Base-by-base conservation (phyloP, 1,284 basidiomycete species). In the Cryptococcus deneoformans region DNA sequence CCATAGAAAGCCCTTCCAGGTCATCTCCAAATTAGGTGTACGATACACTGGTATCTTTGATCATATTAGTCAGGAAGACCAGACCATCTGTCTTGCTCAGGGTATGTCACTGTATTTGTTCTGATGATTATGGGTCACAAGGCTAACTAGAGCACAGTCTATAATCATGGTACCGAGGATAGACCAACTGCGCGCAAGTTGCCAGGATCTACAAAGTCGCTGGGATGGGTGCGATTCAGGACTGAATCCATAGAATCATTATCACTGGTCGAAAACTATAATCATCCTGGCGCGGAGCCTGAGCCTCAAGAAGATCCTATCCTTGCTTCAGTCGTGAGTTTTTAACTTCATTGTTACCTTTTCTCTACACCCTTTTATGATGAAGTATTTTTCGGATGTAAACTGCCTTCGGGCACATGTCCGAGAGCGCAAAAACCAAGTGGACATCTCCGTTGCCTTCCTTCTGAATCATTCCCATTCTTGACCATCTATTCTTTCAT, bases 161-260 rank as follows among this genome's bases (percentile, higher is more conserved):
- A 64, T 59, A 76, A 74, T 52, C 72, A 73, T 57, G 75, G 75
- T 6, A 75, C 75, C 0, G 75, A 76, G 60, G 70, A 74, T 54
- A 59, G 75, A n/a, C 68, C 69, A 4, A 66, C 69, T 0, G 57
- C 62, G 6, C 58, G 66, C 12, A 68, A 65, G 39, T 53, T 75
- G 5, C 67, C 71, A 9, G 71, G 71, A 3, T 70, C 68, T 0
- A 53, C 62, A 2, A 61, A 59, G 16, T 67, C 65, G 1, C 63
- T 76, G 0, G 75, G 75, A 14, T 76, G 75, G 75, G 80, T 88
- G 86, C 78, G 94, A 90, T 79, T 90, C 56, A 76, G 75, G 60
- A 76, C 75, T 57, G 73, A 74, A 56, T 73, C 72, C 2, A 76
- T 76, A 54, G 72, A 75, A 36, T 71, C 73, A 7, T 53, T 76